These are phyloP conservation scores for Dictyostelium brefeldianum DNA, from an alignment of 78 protist genomes.

Conservation along the genomic window DNA sequence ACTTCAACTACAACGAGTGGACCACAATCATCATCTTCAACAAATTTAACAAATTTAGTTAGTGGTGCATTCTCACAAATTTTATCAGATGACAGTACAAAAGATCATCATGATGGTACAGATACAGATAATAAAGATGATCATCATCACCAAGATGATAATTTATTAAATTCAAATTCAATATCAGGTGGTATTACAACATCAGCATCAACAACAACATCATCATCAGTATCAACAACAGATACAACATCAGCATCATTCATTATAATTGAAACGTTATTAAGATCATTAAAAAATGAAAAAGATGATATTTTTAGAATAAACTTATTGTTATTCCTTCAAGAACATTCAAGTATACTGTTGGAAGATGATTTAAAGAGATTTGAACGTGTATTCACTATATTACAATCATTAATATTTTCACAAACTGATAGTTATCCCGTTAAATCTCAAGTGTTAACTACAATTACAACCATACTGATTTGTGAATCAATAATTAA, in stretches of 20 bases:
- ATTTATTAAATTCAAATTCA: too few species aligned
- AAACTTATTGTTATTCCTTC: slow-evolving; percentile 53
- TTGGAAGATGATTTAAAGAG: slow-evolving; percentile 70
- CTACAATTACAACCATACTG: slow-evolving; percentile 47
- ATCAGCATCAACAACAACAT: background rate
- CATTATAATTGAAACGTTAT: slow-evolving; percentile 19
- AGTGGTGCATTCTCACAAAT: slow-evolving; percentile 5
- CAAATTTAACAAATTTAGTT: background rate
- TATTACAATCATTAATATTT: slow-evolving; percentile 42
- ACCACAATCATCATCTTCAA: background rate
- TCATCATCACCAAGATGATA: too few species aligned
- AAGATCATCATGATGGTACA: background rate
- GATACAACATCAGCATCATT: background rate
- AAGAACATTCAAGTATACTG: slow-evolving; percentile 40
- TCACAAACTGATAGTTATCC: slow-evolving; percentile 62
- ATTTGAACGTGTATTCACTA: slow-evolving; percentile 50
- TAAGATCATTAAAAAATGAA: slow-evolving; percentile 36
- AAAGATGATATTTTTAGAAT: slow-evolving; percentile 48
- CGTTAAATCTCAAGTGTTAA: slow-evolving; percentile 63
- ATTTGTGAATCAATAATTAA: slow-evolving; percentile 64
- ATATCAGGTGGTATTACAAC: background rate
- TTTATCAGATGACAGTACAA: background rate
- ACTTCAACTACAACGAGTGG: background rate
- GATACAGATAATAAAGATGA: background rate
- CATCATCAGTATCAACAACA: background rate